A percentile compares a stretch with the other conserved stretches of the same genome.
These are phyloP conservation scores for Diddensiella caesifluorescens DNA, from an alignment of 805 yeast species.

Conservation along the genomic window DNA sequence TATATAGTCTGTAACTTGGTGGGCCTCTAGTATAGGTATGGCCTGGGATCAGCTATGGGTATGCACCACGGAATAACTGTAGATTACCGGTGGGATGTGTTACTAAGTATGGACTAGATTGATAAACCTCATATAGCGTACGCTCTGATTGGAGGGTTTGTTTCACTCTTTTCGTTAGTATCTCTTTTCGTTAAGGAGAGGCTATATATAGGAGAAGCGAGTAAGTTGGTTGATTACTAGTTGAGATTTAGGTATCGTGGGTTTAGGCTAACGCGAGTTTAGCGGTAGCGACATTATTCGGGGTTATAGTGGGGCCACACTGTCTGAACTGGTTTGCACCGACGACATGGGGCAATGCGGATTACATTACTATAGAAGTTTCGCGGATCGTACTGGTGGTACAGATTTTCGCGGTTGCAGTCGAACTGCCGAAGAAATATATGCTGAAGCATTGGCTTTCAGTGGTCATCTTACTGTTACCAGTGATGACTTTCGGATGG, in stretches of 20 bases:
- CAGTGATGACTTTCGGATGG: slow-evolving; percentile 93
- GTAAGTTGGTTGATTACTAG: slow-evolving; percentile 11
- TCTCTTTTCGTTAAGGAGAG: slow-evolving; percentile 80
- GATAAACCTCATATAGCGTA: slow-evolving; percentile 79
- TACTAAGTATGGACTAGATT: slow-evolving; percentile 27
- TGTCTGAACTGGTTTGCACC: slow-evolving; percentile 82
- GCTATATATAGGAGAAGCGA: slow-evolving; percentile 85
- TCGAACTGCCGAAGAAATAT: slow-evolving; percentile 84
- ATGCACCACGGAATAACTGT: slow-evolving; percentile 8
- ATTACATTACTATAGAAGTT: slow-evolving; percentile 74
- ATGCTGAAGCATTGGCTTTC: slow-evolving; percentile 81
- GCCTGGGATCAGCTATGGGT: slow-evolving; percentile 35
- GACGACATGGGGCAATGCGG: slow-evolving; percentile 77
- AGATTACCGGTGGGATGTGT: too few relatives aligned
- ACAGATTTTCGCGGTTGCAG: slow-evolving; percentile 92
- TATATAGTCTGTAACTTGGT: too few relatives aligned
- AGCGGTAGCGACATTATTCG: slow-evolving; percentile 75
- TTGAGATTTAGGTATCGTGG: neutral
- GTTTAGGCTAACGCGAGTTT: neutral
- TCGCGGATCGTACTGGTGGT: slow-evolving; percentile 77
- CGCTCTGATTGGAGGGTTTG: slow-evolving; percentile 80
- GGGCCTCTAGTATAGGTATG: slow-evolving; percentile 24
- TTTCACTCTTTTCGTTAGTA: slow-evolving; percentile 71
- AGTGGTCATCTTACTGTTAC: slow-evolving; percentile 65
- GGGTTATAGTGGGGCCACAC: slow-evolving; percentile 84